Evolutionary conservation across 495 filamentous ascomycete genomes (phyloP).

Genomic region (Penicillium roqueforti): DNA sequence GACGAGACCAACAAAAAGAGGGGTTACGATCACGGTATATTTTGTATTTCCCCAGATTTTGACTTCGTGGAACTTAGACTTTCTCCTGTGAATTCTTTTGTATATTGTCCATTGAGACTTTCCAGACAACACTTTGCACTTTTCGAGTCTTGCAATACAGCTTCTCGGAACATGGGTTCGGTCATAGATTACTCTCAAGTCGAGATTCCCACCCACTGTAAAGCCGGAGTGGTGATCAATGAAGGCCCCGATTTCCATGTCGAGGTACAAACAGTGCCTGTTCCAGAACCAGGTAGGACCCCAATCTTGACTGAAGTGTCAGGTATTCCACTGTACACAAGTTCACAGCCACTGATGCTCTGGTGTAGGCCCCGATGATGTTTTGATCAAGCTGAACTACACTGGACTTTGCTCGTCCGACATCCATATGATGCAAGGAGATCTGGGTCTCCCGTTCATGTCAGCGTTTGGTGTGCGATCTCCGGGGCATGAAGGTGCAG

Average conservation of each 20-base stretch:
- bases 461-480: constrained; percentile 42
- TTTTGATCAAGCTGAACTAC: constrained; percentile 45
- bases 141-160: background rate
- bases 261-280: constrained; percentile 48
- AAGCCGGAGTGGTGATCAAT: constrained; percentile 52
- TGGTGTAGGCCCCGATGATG: constrained; percentile 39
- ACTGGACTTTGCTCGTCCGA: constrained; percentile 49
- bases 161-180: constrained; percentile 3
- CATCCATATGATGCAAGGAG: constrained; percentile 46
- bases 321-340: background rate
- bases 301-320: background rate
- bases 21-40: constrained; percentile 3
- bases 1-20: constrained; percentile 1
- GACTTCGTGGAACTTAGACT: constrained; percentile 10
- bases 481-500: constrained; percentile 55
- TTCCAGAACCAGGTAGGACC: constrained; percentile 47
- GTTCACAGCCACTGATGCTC: background rate
- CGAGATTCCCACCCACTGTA: constrained; percentile 50
- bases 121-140: background rate
- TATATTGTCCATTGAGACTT: background rate
- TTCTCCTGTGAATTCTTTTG: background rate
- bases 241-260: constrained; percentile 51
- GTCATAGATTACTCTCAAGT: background rate
- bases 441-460: constrained; percentile 47
- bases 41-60: constrained; percentile 7